Conservation (phyloP, 2,329 filamentous ascomycete species). For the Colletotrichum costaricense region DNA sequence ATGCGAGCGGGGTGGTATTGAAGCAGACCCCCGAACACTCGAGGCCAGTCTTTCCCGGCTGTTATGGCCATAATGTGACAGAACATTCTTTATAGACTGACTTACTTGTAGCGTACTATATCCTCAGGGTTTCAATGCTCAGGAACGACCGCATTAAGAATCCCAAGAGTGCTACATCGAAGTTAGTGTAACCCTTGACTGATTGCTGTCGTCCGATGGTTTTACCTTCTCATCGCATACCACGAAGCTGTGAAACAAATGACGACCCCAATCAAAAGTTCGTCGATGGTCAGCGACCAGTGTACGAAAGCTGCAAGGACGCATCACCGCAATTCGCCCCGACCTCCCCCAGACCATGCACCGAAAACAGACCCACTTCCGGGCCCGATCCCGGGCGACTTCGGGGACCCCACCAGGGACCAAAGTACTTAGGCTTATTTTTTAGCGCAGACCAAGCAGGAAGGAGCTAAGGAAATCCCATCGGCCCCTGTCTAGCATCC, state of each 20-base stretch:
- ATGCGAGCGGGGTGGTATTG: slow-evolving; percentile 24
- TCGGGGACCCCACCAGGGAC: not conserved
- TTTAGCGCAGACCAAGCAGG: not conserved
- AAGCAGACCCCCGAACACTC: not conserved
- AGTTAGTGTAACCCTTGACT: not conserved
- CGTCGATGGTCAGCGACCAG: no score
- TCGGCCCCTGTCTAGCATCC: not conserved
- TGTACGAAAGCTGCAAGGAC: not conserved
- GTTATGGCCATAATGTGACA: no score
- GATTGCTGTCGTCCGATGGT: not conserved
- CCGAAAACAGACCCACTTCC: not conserved
- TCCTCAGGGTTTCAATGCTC: not conserved
- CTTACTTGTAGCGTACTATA: not conserved
- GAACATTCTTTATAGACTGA: no score
- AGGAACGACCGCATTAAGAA: not conserved
- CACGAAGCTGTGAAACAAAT: not conserved
- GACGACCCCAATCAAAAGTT: not conserved
- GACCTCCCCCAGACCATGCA: no score
- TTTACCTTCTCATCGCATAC: not conserved
- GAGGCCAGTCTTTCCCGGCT: not conserved
- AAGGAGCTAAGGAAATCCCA: slow-evolving; percentile 5
- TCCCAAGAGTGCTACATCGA: not conserved
- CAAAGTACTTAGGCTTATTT: not conserved
- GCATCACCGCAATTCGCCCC: not conserved
- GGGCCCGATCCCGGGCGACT: not conserved